These are phyloP conservation scores for Ophiorrhiza pumila DNA, from an alignment of 257 asterid genomes.

Conservation along the genomic window DNA sequence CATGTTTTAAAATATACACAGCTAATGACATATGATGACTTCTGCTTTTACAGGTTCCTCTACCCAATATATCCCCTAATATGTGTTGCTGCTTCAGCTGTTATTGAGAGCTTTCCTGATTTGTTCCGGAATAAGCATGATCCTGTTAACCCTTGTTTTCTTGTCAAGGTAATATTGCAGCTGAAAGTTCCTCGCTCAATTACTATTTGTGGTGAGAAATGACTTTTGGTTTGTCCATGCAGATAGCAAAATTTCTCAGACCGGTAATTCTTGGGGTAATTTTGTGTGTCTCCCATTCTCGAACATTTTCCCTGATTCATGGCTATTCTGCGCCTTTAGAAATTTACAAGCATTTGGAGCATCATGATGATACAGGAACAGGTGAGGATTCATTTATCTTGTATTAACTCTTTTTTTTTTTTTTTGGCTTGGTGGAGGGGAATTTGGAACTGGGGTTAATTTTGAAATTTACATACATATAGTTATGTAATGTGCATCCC, in stretches of 20 bases:
- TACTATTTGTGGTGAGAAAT: conserved; percentile 24
- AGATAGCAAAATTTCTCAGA: conserved; percentile 69
- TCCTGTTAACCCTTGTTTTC: conserved; percentile 46
- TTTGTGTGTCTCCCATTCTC: conserved; percentile 85
- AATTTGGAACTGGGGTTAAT: too few relatives aligned
- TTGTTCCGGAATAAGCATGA: conserved; percentile 69
- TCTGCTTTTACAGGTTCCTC: conserved; percentile 66
- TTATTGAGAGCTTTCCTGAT: conserved; percentile 92
- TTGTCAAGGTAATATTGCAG: conserved; percentile 52
- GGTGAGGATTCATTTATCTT: conserved; percentile 35
- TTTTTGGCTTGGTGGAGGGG: too few relatives aligned
- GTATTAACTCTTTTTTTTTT: not conserved
- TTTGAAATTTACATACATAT: too few relatives aligned
- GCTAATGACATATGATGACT: conserved; percentile 22
- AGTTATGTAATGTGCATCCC: too few relatives aligned
- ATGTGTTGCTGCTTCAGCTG: conserved; percentile 98
- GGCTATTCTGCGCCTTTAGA: conserved; percentile 97
- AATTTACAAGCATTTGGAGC: conserved; percentile 93
- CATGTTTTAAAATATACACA: conserved; percentile 18
- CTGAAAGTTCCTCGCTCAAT: conserved; percentile 17
- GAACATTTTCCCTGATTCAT: conserved; percentile 86
- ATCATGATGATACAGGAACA: conserved; percentile 79
- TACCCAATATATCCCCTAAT: conserved; percentile 98
- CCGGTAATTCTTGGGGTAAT: conserved; percentile 87
- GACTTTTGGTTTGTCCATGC: conserved; percentile 37